Base-by-base conservation (phyloP, 129 eudicot genomes). In the Sambucus nigra region DNA sequence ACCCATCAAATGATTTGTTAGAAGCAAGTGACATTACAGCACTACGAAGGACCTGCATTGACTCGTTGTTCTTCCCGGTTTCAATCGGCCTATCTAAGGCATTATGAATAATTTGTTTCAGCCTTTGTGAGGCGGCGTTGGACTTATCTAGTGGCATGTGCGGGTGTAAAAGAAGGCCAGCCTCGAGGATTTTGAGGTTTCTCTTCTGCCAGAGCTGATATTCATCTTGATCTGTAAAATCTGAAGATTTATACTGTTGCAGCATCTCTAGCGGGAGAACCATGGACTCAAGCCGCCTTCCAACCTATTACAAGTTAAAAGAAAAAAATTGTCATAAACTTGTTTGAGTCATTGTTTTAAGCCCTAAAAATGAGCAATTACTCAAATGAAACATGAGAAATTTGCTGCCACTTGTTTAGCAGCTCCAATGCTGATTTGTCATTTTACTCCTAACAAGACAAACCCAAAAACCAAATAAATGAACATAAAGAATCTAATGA, bases 111-210 rank as follows among this genome's bases (percentile, higher is more conserved):
- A 92, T 72, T 60, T 86, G 77, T 19, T 76, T 80, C 32, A 92
- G 57, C 54, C 99, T 76, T 51, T 92, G 96, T 5, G 87, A 84
- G 60, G 85, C 73, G 11, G 72, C 59, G 35, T 79, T 88, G 1
- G 83, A 35, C 73, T 78, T 74, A 15, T 81, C 92, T 52, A 86
- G 80, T 0, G 94, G 96, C 61, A 73, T 46, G 62, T 75, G 81
- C 54, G 99, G 94, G 71, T 92, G 99, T 60, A 92, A 25, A 52
- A 92, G 86, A 52, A 92, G 96, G 31, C 99, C 99, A 29, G 96
- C 99, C 57, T 92, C 99, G 11, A 92, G 83, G 66, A 92, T 66
- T 63, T 72, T 79, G 47, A 92, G 67, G 78, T 82, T 86, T 77
- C 99, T 76, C 64, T 77, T 92, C 74, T 86, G 99, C 99, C 99